These are phyloP conservation scores for Bruguiera gymnorhiza DNA, from an alignment of 345 rosid species.

Conservation along the genomic window DNA sequence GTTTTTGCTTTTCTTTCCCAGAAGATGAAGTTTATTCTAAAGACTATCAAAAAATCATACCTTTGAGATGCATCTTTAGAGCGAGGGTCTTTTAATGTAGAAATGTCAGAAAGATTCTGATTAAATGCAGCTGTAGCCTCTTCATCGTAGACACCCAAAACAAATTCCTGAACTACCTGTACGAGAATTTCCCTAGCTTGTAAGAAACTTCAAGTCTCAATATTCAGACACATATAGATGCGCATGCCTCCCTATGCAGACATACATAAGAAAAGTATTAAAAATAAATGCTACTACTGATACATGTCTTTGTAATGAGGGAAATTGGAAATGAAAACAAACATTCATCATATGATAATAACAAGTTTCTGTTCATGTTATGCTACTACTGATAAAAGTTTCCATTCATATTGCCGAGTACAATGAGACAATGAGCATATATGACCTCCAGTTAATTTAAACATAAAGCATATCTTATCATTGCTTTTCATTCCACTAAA, in stretches of 20 bases:
- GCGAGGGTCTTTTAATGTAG: conserved; percentile 72
- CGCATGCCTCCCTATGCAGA: background rate
- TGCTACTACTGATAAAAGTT: background rate
- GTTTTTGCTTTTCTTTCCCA: background rate
- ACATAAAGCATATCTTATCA: background rate
- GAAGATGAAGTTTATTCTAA: background rate
- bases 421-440: background rate
- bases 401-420: background rate
- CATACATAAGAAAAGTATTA: background rate
- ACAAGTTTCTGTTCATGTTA: background rate
- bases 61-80: conserved; percentile 82
- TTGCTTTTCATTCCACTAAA: background rate
- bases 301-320: background rate
- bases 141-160: conserved; percentile 71
- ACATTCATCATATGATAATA: background rate
- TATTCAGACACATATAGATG: background rate
- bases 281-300: background rate
- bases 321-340: background rate
- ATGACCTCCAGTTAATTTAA: background rate
- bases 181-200: conserved; percentile 5
- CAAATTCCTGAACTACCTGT: conserved; percentile 80
- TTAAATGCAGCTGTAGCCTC: conserved; percentile 74
- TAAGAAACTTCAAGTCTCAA: background rate
- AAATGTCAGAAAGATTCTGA: conserved; percentile 68
- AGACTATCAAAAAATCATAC: conserved; percentile 24